Percentiles rank a stretch among this genome's conserved stretches.
These are phyloP conservation scores for Fraxinus platypoda DNA, from an alignment of 305 asterid species.

Conservation along the genomic window DNA sequence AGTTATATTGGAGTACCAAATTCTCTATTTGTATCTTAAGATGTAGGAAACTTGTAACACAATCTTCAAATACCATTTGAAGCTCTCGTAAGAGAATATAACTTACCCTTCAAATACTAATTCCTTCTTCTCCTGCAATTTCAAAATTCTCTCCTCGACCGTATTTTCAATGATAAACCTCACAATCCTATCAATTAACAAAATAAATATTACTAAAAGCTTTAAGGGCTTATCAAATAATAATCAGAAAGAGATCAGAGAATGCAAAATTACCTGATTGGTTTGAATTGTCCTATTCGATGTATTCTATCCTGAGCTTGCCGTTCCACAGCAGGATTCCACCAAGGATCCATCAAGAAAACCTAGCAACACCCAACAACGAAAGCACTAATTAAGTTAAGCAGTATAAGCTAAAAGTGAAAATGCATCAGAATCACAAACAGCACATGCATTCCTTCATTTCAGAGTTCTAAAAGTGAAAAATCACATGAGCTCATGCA, in stretches of 20 bases:
- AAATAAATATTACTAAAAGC: not conserved
- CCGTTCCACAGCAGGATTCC: conserved; percentile 97
- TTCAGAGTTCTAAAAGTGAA: not conserved
- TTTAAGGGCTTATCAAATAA: not conserved
- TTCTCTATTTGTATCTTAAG: not conserved
- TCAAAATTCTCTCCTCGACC: conserved; percentile 83
- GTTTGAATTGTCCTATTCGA: conserved; percentile 89
- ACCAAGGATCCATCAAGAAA: conserved; percentile 98
- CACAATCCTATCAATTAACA: conserved; percentile 52
- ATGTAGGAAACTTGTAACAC: not conserved
- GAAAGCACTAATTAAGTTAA: not conserved
- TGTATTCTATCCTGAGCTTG: conserved; percentile 98
- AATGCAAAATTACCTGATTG: conserved; percentile 52
- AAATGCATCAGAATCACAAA: conserved; percentile 1
- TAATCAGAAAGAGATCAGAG: not conserved
- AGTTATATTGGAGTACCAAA: not conserved
- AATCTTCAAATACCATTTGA: not conserved
- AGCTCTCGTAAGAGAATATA: not conserved
- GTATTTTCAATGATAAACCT: conserved; percentile 82
- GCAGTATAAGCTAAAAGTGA: not conserved
- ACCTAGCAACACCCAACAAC: conserved; percentile 43
- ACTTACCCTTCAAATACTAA: conserved; percentile 89
- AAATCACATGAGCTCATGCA: not conserved
- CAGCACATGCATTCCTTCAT: conserved; percentile 1
- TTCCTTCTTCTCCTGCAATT: conserved; percentile 93